phyloP scores from a whole-genome alignment of 1,139 yeast species.

The Citeromyces siamensis region DNA sequence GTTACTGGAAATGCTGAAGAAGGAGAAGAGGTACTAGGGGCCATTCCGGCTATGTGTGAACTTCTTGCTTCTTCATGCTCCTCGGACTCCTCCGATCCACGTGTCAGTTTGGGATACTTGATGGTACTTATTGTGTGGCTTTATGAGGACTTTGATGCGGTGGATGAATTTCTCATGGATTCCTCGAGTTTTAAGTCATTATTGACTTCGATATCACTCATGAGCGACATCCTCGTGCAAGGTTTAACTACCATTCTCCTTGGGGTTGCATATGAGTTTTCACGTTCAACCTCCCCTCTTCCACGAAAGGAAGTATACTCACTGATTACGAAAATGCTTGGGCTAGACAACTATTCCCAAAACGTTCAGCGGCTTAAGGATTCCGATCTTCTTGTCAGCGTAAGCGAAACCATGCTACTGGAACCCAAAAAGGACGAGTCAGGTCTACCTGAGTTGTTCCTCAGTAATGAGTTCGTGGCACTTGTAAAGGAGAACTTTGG shows the following conservation, averaged over 20 bases:
- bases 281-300: slow-evolving; percentile 59
- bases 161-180: slow-evolving; percentile 65
- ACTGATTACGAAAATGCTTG: slow-evolving; percentile 56
- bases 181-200: slow-evolving; percentile 54
- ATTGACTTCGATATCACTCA: slow-evolving; percentile 52
- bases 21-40: slow-evolving; percentile 66
- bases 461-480: slow-evolving; percentile 50
- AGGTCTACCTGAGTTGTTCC: slow-evolving; percentile 78
- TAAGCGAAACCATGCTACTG: slow-evolving; percentile 33
- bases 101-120: slow-evolving; percentile 70
- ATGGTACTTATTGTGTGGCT: slow-evolving; percentile 70
- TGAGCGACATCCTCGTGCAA: slow-evolving; percentile 49
- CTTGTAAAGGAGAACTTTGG: slow-evolving; percentile 59
- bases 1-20: slow-evolving; percentile 53
- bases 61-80: slow-evolving; percentile 50
- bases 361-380: slow-evolving; percentile 67
- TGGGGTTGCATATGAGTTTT: slow-evolving; percentile 77
- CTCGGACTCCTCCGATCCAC: slow-evolving; percentile 51
- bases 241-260: slow-evolving; percentile 65
- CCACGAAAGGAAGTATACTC: slow-evolving; percentile 52
- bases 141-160: slow-evolving; percentile 67
- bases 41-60: slow-evolving; percentile 73
- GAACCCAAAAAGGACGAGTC: slow-evolving; percentile 54
- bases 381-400: slow-evolving; percentile 38
- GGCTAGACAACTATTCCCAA: slow-evolving; percentile 68